Base-by-base conservation (phyloP, 2,329 filamentous ascomycete species). In the Orbilia brochopaga region DNA sequence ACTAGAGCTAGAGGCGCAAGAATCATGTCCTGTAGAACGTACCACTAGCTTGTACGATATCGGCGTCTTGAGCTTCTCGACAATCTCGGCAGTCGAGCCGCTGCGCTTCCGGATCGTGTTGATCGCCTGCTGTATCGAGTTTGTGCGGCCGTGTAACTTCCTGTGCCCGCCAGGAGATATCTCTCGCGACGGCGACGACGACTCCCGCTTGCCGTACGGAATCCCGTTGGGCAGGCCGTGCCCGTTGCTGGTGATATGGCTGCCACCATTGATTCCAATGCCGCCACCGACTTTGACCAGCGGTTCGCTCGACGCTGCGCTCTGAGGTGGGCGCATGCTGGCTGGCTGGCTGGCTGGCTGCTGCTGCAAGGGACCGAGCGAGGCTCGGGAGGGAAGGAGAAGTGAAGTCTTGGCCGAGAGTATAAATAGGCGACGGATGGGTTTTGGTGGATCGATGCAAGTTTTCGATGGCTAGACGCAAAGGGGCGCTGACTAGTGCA, bases 41-140 rank as follows among this genome's bases (percentile, higher is more conserved):
- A 73, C 69, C 51, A 73, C 69, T 54, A 73, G 57, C 30, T 35
- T 73, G 46, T 73, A 73, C 21, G 69, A 73, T 66, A 73, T 62
- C 48, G 69, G 69, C 53, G 69, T 56, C 46, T 73, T 73, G 52
- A 73, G 69, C 27, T 73, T 67, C 46, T 73, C 69, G 8, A 73
- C 69, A 48, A 73, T 73, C 51, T 67, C 69, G 21, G 69, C 61
- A 30, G 69, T 73, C 30, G 69, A 73, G 32, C 69, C 69, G 30
- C 69, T 73, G 13, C 69, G 46, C 50, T 64, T 66, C 44, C 69
- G 61, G 32, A 73, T 53, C 32, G 62, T 67, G 27, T 64, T 66
- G 30, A 73, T 62, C 11, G 63, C 69, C 53, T 62, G 56, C 10
- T 57, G 46, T 66, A 73, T 66, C 46, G 69, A 73, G 23, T 67